A percentile compares a stretch with the other conserved stretches of the same genome.
These are phyloP conservation scores for Teratosphaeria zuluensis DNA, from an alignment of 2,329 filamentous ascomycete genomes.

Conservation along the genomic window DNA sequence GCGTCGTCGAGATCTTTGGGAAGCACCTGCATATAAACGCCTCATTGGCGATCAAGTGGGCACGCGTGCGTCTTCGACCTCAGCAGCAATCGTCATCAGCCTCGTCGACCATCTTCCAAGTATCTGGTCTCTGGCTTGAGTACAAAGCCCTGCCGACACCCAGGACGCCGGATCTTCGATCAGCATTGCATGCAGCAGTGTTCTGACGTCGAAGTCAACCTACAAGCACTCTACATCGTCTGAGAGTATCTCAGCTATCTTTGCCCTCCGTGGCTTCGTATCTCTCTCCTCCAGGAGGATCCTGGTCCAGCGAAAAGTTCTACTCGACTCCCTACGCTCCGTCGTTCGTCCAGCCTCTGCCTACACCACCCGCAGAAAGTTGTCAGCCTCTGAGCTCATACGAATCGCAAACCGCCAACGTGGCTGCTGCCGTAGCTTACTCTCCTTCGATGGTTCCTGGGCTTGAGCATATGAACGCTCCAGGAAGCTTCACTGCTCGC, in stretches of 20 bases:
- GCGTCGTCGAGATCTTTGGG: conserved; percentile 3
- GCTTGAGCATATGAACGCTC: conserved; percentile 50
- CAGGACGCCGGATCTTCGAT: conserved; percentile 20
- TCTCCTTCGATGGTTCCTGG: conserved; percentile 52
- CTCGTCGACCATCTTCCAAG: conserved; percentile 15
- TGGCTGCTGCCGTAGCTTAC: conserved; percentile 54
- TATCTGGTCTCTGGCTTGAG: conserved; percentile 24
- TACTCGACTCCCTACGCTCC: conserved; percentile 12
- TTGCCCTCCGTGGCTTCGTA: conserved; percentile 25
- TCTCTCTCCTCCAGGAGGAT: conserved; percentile 19
- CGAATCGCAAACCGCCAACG: conserved; percentile 40
- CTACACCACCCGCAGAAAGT: conserved; percentile 21
- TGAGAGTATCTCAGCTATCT: conserved; percentile 6
- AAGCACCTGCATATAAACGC: conserved; percentile 33
- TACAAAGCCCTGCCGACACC: conserved; percentile 26
- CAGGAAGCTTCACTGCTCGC: conserved; percentile 59
- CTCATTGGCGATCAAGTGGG: conserved; percentile 26
- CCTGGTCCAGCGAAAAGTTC: conserved; percentile 18
- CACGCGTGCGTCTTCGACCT: conserved; percentile 9
- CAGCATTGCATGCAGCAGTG: conserved; percentile 16
- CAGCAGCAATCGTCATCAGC: conserved; percentile 15
- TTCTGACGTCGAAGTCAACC: conserved; percentile 11
- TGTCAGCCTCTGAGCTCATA: conserved; percentile 20
- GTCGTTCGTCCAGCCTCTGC: conserved; percentile 18
- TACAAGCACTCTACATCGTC: conserved; percentile 3